Percentiles rank a stretch among this genome's conserved stretches.
phyloP scores from a whole-genome alignment of 2,329 filamentous ascomycete species.

The Colletotrichum lindemuthianum region DNA sequence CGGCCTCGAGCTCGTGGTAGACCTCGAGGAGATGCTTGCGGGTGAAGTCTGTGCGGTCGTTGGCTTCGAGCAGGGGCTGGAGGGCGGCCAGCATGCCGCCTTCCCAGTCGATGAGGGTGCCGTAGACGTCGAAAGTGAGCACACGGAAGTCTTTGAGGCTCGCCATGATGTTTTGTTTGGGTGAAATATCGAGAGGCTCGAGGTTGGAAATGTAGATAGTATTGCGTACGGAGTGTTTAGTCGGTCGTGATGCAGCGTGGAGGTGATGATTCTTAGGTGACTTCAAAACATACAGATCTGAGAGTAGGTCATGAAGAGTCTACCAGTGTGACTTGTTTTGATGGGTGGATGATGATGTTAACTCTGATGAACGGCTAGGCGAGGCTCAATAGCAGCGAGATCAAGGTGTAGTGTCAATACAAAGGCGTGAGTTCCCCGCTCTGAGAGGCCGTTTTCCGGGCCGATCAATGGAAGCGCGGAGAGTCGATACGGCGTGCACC shows the following conservation, averaged over 20 bases:
- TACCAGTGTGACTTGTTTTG: background rate
- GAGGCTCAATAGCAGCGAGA: too few species aligned
- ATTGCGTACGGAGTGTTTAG: too few species aligned
- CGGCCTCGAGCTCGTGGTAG: constrained; percentile 55
- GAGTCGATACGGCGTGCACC: background rate
- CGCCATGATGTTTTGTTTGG: constrained; percentile 11
- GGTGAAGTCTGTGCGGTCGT: constrained; percentile 41
- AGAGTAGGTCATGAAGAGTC: too few species aligned
- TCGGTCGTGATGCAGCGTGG: too few species aligned
- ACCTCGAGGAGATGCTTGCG: constrained; percentile 53
- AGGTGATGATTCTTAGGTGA: too few species aligned
- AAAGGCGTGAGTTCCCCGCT: constrained; percentile 2
- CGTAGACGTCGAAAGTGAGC: constrained; percentile 83
- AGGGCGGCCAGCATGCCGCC: constrained; percentile 68
- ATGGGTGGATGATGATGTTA: background rate
- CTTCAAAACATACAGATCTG: too few species aligned
- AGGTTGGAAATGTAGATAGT: too few species aligned
- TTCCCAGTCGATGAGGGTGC: constrained; percentile 85
- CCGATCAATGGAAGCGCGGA: background rate
- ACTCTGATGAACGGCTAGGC: background rate
- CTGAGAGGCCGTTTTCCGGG: constrained; percentile 1
- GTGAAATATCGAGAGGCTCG: background rate
- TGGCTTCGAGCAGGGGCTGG: constrained; percentile 55
- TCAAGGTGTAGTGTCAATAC: background rate
- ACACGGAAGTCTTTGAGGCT: constrained; percentile 44